Base-by-base conservation (phyloP, 108 stramenopile genomes). In the Pinguiococcus pyrenoidosus region DNA sequence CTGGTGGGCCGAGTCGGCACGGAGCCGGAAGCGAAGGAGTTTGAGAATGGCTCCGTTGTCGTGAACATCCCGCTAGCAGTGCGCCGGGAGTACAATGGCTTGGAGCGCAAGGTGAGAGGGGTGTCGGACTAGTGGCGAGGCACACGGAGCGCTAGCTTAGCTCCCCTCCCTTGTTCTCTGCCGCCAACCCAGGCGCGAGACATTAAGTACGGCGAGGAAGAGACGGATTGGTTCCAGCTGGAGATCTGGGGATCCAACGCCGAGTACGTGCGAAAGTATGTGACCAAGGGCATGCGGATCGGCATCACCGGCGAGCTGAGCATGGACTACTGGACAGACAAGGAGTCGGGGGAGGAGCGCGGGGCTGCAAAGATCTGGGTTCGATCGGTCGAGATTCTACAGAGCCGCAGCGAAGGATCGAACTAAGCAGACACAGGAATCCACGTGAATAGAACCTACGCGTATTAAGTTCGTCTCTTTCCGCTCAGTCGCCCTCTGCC, bases 221-320 rank as follows among this genome's bases (percentile, higher is more conserved):
- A 83, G 62, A 90, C 89, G 0, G 89, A 90, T 58, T 90, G 89
- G 89, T 90, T 76, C 67, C 63, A 64, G 13, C 59, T 90, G 14
- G 85, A 90, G 54, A 71, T 87, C 29, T 90, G 89, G 89, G 83
- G 84, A 3, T 27, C 70, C 23, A 77, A 80, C 46, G 89, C 85
- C 0, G 89, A 90, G 67, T 87, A 76, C 54, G 54, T 39, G 4
- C 34, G 34, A 20, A 56, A 45, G 46, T 45, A 49, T 13, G 55
- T 47, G 17, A 41, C 18, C 21, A 61, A 61, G 22, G 59, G 59
- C 1, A 29, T 27, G 9, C 46, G 59, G 2, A 22, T 61, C 26
- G 59, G 59, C 12, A 34, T 61, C 32, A 34, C 25, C 29, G 58
- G 18, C 1, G 18, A 13, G 22, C 48, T 26, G 6, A 3, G 37